Base-by-base conservation (phyloP, 78 protist genomes). In the Neovahlkampfia damariscottae region DNA sequence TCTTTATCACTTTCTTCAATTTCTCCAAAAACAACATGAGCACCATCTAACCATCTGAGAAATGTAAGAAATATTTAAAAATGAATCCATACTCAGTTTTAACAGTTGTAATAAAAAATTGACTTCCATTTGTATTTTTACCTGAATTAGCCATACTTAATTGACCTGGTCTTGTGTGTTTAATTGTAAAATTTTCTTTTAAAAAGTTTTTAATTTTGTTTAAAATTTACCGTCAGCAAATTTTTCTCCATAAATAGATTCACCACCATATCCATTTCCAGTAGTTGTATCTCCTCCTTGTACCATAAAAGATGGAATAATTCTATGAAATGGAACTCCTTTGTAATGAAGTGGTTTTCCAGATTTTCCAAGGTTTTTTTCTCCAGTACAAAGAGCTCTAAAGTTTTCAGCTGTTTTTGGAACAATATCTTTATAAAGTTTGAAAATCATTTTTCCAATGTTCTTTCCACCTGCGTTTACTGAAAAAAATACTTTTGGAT, bases 261-360 rank as follows among this genome's bases (percentile, higher is more conserved):
- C 28, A 27, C 95, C 94, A 67, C 98, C 96, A 5, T 82, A 77
- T 58, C 95, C 96, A 87, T 86, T 85, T 68, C 81, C 86, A 62
- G 59, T 35, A 59, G 97, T 94, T 83, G 94, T 84, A 83, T 97
- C 99, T 38, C 99, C 99, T 8, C 96, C 96, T 86, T 97, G 98
- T 6, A 86, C 1, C 98, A 95, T 94, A 80, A 95, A 97, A 36
- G 58, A 72, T 36, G 85, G 85, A 76, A 94, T 95, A 38, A 95
- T 81, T n/a, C 98, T 67, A 85, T 96, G 99, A 74, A 96, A 94
- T 19, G 40, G 1, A 74, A 84, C 70, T 62, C 87, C 85, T 78
- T 91, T 94, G 86, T 85, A 97, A 29, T 94, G 94, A 0, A 90
- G 28, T 0, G 90, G 93, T 76, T 66, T 37, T 34, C 90, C 93